phyloP scores from a whole-genome alignment of 139 green algal species.

The Picochlorum sp. region DNA sequence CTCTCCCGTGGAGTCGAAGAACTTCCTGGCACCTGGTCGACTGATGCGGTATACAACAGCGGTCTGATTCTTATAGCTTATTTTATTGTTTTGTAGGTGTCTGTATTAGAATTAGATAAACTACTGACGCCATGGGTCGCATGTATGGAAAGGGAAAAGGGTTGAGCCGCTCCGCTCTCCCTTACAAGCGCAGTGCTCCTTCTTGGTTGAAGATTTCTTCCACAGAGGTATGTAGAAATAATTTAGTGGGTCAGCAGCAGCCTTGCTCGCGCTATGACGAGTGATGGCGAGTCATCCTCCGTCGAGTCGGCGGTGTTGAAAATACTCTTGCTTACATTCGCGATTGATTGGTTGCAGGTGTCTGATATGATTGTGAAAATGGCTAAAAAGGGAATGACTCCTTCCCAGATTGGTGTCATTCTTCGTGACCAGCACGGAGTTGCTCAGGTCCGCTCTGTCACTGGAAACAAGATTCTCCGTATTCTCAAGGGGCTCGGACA shows the following conservation, averaged over 20 bases:
- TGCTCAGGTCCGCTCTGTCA: slow-evolving; percentile 80
- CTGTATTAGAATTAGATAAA: slow-evolving; percentile 7
- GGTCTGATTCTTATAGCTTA: no score
- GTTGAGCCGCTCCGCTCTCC: slow-evolving; percentile 65
- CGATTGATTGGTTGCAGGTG: slow-evolving; percentile 43
- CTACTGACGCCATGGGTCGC: slow-evolving; percentile 75
- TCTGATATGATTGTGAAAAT: slow-evolving; percentile 90
- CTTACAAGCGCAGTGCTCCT: slow-evolving; percentile 89
- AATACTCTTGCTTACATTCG: not conserved
- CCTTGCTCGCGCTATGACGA: not conserved
- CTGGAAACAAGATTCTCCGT: slow-evolving; percentile 90
- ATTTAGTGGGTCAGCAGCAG: not conserved
- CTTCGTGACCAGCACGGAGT: slow-evolving; percentile 94
- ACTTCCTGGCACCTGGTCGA: no score
- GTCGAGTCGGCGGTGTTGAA: not conserved
- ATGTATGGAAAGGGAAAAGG: slow-evolving; percentile 75
- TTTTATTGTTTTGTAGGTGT: not conserved
- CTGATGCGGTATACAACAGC: no score
- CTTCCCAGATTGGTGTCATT: slow-evolving; percentile 94
- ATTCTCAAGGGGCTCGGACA: slow-evolving; percentile 92
- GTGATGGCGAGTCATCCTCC: not conserved
- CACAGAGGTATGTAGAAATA: slow-evolving; percentile 43
- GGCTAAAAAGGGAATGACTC: slow-evolving; percentile 95
- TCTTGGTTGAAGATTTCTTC: slow-evolving; percentile 78
- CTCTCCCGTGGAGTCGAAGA: no score